phyloP scores from a whole-genome alignment of 495 filamentous ascomycete genomes.

The Chaetomium fimeti region DNA sequence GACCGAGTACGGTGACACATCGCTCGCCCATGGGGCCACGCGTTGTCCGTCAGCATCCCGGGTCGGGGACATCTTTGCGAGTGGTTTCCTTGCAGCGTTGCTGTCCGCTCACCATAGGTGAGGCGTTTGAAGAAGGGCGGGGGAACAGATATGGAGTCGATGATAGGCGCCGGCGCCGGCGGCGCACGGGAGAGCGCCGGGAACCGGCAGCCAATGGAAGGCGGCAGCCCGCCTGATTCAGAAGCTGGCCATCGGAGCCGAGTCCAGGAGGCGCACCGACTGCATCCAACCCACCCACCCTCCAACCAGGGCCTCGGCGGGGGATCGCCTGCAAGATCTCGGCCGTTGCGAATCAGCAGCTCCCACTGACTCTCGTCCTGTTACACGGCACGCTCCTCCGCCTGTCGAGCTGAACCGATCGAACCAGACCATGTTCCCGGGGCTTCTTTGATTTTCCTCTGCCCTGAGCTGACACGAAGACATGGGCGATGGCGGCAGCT shows the following conservation, averaged over 20 bases:
- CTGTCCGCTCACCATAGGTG: background rate
- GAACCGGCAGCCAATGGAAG: slow-evolving; percentile 6
- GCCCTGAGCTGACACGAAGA: background rate
- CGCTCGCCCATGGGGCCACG: background rate
- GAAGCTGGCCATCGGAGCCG: slow-evolving; percentile 8
- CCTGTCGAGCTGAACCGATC: background rate
- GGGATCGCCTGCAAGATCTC: slow-evolving; percentile 15
- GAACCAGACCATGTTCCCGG: background rate
- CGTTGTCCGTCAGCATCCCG: background rate
- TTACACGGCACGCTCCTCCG: background rate
- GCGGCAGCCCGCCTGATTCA: background rate
- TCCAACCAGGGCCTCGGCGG: background rate
- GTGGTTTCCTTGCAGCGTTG: background rate
- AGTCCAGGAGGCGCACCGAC: background rate
- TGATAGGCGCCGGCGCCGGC: slow-evolving; percentile 5
- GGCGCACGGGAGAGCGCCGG: slow-evolving; percentile 8
- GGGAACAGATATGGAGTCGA: background rate
- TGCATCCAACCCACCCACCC: background rate
- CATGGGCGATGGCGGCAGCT: slow-evolving; percentile 5
- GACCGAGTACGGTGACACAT: background rate
- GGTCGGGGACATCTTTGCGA: background rate
- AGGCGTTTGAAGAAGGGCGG: background rate
- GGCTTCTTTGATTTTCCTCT: background rate
- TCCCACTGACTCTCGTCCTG: background rate
- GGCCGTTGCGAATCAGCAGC: slow-evolving; percentile 14